Base-by-base conservation (phyloP, 192 early-diverging fungal genomes). In the Backusella westeae region DNA sequence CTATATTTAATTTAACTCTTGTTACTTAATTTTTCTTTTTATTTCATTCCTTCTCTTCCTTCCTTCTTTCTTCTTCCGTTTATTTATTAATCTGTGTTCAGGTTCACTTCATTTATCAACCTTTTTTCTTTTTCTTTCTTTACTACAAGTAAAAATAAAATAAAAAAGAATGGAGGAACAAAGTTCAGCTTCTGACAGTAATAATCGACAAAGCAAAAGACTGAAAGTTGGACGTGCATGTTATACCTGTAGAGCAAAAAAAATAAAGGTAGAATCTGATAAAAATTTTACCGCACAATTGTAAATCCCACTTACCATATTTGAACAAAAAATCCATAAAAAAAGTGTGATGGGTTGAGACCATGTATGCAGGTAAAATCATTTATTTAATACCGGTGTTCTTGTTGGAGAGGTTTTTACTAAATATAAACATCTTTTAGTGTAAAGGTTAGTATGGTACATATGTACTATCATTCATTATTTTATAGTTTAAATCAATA, bases 331-430 rank as follows among this genome's bases (percentile, higher is more conserved):
- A 23, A 63, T 26, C 6, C n/a, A 56, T 56, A 56, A 63, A 63
- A 59, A 26, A 26, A 78, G 77, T 78, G 77, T 19, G 77, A 78
- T 67, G 77, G 77, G 2, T 74, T 78, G 65, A 71, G 72, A 38
- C 77, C 77, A 1, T 78, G 77, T 41, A 73, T 72, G 77, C 77
- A 78, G 77, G 77, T 78, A 56, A 63, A 5, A 56, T 26, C n/a
- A 56, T 21, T 56, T 3, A 26, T 56, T 5, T 3, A 56, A 56
- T 10, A 56, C n/a, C 6, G 0, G 8, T 23, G 6, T 23, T 56
- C 21, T 56, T 56, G 19, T 9, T 9, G 21, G 21, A 32, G 21
- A 9, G 6, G 8, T 56, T 56, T 56, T 63, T 63, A 29, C 23
- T 63, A 29, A 63, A 63, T 26, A 29, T 26, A 63, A 29, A 63